Evolutionary conservation across 1,284 basidiomycete genomes (phyloP), one percentile per base, ranked within the genome.

Genomic region (Leccinum angustisporum): DNA sequence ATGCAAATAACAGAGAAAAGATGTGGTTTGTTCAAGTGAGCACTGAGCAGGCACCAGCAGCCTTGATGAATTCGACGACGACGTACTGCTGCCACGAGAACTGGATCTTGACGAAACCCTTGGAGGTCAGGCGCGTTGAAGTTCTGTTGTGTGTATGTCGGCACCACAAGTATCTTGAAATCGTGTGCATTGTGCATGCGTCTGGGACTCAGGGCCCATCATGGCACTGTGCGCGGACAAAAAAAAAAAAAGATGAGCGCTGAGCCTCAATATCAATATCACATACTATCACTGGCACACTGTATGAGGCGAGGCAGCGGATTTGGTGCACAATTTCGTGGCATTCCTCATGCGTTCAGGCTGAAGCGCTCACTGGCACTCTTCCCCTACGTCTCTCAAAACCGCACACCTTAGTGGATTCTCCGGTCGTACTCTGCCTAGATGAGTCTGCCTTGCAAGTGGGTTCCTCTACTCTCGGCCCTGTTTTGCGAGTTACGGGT

Each of bases 81-180:
- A 36, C 34, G 68, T 68, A 91, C 90, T 88, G 95, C 81, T 96
- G 94, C 94, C 94, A 97, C 59, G 90, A 94, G 84, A 95, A 95
- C 78, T 96, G 96, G 69, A 97, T 99, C 88, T 98, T 98, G 80
- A 99, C 95, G 81, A 85, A 91, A 67, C 95, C 95, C 80, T 87
- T 91, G 65, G 95, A 98, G 76, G 94, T 98, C 71, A 99, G 85
- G 80, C 93, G 93, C 92, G 78, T 98, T 97, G 85, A 86, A 98
- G 82, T 99, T 36, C 34, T 14, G 34, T 36, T 36, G 53, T 30
- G 34, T 51, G 40, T 30, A 34, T 51, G 40, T 27, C 34, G 34
- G 34, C 3, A 2, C 1, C n/a, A 9, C 1, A 31, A 13, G 8
- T 11, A 21, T 50, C 2, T 50, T 25, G 21, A 43, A n/a, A 9